Base-by-base conservation (phyloP, 164 flowering plant genomes). In the Chimonanthus salicifolius region DNA sequence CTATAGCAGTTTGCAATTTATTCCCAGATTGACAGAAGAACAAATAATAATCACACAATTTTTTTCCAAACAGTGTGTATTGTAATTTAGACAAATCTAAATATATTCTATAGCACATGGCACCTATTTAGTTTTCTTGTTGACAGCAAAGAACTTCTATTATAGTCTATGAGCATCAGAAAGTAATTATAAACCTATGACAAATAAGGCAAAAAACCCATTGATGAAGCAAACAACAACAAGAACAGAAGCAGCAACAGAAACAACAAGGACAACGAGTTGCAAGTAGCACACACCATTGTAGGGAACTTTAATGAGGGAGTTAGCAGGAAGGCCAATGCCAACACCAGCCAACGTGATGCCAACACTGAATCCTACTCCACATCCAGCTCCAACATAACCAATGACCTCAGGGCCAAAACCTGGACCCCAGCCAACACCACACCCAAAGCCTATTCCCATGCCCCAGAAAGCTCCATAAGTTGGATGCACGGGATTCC, bases 401-500 rank as follows among this genome's bases (percentile, higher is more conserved):
- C 97, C 97, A 79, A 94, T 70, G 62, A 89, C 97, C 80, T 92
- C 97, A 78, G 95, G 97, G 49, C 99, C 97, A 76, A 94, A 92
- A 0, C 99, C 97, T 71, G 99, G 97, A 71, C 99, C 99, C 99
- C 97, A 94, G 64, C 99, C 99, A 74, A 92, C 83, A 15, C 99
- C 97, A 81, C 97, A 92, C 16, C 99, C 97, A 72, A 92, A 7
- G 58, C 99, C 97, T n/a, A 92, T 64, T 9, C 99, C 97, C 87
- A 91, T 90, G 48, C 99, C 99, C 99, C 97, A 92, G 86, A 94
- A 91, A 50, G 97, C 90, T 43, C 99, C 99, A 15, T 75, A 76
- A 15, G 98, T 92, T 69, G 99, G 97, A 81, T 94, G 97, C 77
- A 94, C 99, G 47, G 99, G 99, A 72, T 94, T 94, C 99, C 97